phyloP scores from a whole-genome alignment of 495 filamentous ascomycete species.

The Xylona heveae region DNA sequence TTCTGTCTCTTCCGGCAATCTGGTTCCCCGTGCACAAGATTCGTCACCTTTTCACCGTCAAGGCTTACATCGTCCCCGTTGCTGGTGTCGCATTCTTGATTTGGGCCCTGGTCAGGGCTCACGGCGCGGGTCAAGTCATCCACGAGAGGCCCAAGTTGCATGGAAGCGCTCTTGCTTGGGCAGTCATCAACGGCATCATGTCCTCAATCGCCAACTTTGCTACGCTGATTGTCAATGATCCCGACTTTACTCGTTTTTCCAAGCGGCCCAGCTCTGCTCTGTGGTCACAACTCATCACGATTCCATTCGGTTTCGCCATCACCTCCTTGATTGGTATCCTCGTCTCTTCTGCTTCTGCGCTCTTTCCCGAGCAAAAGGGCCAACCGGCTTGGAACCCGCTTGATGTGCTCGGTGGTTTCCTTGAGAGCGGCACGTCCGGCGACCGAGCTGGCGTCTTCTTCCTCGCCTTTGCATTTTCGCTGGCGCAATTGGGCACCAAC shows the following conservation, averaged over 20 bases:
- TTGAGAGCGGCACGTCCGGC: constrained; percentile 46
- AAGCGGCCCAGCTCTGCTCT: constrained; percentile 57
- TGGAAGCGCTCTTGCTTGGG: constrained; percentile 58
- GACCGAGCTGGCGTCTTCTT: constrained; percentile 82
- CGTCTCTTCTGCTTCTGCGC: constrained; percentile 62
- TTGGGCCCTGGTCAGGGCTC: constrained; percentile 67
- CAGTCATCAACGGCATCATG: constrained; percentile 70
- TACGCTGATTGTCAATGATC: constrained; percentile 67
- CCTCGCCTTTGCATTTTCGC: constrained; percentile 58
- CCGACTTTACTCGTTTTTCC: constrained; percentile 80
- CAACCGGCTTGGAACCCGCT: constrained; percentile 78
- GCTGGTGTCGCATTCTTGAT: constrained; percentile 71
- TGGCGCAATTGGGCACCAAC: constrained; percentile 83
- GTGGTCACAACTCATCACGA: constrained; percentile 80
- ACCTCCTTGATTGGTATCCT: constrained; percentile 91
- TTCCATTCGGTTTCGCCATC: constrained; percentile 67
- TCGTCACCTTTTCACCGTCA: constrained; percentile 80
- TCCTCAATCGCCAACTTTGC: constrained; percentile 83
- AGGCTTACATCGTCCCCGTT: constrained; percentile 64
- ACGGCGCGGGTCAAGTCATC: constrained; percentile 73
- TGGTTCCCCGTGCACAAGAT: constrained; percentile 47
- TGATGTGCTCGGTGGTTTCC: constrained; percentile 49
- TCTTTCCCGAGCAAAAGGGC: constrained; percentile 54
- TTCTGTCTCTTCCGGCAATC: constrained; percentile 46
- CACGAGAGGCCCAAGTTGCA: constrained; percentile 39